These are phyloP conservation scores for Suillus fuscotomentosus DNA, from an alignment of 768 basidiomycete genomes.

Conservation along the genomic window DNA sequence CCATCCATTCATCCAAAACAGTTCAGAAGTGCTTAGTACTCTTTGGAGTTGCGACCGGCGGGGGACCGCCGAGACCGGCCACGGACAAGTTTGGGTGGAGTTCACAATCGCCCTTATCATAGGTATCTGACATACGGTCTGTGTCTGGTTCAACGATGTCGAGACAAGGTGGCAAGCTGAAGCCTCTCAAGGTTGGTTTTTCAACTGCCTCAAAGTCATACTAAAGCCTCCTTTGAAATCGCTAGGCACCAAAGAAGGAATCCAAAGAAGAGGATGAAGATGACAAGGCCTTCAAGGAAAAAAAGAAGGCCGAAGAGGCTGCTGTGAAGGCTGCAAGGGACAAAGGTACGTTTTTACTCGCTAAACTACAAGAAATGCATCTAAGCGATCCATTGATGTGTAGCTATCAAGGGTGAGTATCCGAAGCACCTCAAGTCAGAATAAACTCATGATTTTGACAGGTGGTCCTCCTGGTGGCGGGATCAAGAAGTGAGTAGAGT, in stretches of 20 bases:
- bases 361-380: not conserved
- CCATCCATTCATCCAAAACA: not conserved
- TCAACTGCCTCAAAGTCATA: not conserved
- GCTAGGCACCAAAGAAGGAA: constrained; percentile 80
- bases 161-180: constrained; percentile 82
- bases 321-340: constrained; percentile 72
- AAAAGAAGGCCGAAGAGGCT: constrained; percentile 72
- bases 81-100: not conserved
- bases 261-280: constrained; percentile 72
- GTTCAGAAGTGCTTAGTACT: not conserved
- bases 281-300: constrained; percentile 70
- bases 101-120: not conserved
- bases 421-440: not conserved
- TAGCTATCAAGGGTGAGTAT: constrained; percentile 30
- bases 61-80: not conserved
- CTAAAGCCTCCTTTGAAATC: not conserved
- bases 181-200: constrained; percentile 76
- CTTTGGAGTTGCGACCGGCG: not conserved
- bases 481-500: constrained; percentile 77
- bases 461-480: constrained; percentile 71
- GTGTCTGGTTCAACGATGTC: constrained; percentile 20
- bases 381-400: constrained; percentile 9
- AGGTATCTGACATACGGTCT: not conserved
- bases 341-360: constrained; percentile 48
- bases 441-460: constrained; percentile 23